Evolutionary conservation across 2,329 filamentous ascomycete genomes (phyloP).

Genomic region (Monilinia fructicola): DNA sequence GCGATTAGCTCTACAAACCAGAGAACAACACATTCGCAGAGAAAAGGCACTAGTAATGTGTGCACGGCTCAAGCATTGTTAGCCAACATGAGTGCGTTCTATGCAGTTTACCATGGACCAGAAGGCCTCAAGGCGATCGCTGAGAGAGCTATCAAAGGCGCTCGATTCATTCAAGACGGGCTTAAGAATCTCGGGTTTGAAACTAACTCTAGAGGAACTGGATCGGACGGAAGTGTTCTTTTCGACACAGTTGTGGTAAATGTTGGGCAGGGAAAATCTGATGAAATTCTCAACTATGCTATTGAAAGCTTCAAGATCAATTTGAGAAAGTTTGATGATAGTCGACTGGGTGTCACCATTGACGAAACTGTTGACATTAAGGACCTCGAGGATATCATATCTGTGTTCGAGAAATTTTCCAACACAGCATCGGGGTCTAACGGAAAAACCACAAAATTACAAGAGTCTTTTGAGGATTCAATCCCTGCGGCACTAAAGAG

Average conservation of each 20-base stretch:
- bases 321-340: slow-evolving; percentile 60
- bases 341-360: slow-evolving; percentile 69
- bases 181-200: slow-evolving; percentile 63
- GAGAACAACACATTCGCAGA: slow-evolving; percentile 92
- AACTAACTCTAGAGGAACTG: slow-evolving; percentile 58
- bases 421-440: slow-evolving; percentile 34
- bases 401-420: slow-evolving; percentile 50
- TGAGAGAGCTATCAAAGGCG: slow-evolving; percentile 69
- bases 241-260: slow-evolving; percentile 82
- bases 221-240: slow-evolving; percentile 56
- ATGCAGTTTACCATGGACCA: slow-evolving; percentile 91
- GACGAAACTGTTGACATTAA: slow-evolving; percentile 68
- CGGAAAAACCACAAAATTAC: slow-evolving; percentile 43
- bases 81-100: slow-evolving; percentile 95
- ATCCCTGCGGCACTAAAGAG: slow-evolving; percentile 65
- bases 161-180: slow-evolving; percentile 66
- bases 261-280: slow-evolving; percentile 50
- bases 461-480: slow-evolving; percentile 42
- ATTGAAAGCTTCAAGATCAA: slow-evolving; percentile 56
- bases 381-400: slow-evolving; percentile 57
- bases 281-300: slow-evolving; percentile 51
- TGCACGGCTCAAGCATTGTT: slow-evolving; percentile 93
- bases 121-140: slow-evolving; percentile 80
- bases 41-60: slow-evolving; percentile 98
- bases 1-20: slow-evolving; percentile 82